phyloP scores from a whole-genome alignment of 805 yeast species.

The Ogataea dorogensis region DNA sequence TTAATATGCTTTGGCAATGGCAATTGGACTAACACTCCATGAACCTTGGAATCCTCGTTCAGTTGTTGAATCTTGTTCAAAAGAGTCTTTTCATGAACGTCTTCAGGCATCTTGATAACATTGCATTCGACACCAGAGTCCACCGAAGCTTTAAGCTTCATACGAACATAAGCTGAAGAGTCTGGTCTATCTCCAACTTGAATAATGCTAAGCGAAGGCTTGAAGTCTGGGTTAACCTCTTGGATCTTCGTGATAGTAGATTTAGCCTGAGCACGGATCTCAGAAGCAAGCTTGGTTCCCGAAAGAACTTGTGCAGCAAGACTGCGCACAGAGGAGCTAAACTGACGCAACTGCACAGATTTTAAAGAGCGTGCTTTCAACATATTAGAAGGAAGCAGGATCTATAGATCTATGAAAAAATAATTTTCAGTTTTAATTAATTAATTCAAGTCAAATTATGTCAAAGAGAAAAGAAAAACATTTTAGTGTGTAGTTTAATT shows the following conservation, averaged over 20 bases:
- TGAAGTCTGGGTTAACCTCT: constrained; percentile 49
- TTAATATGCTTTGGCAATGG: constrained; percentile 73
- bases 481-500: too few species aligned
- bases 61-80: constrained; percentile 52
- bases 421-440: constrained; percentile 4
- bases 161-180: constrained; percentile 76
- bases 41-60: constrained; percentile 58
- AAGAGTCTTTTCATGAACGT: constrained; percentile 54
- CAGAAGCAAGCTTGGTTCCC: constrained; percentile 46
- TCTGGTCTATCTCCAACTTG: constrained; percentile 80
- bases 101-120: constrained; percentile 57
- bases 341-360: constrained; percentile 11
- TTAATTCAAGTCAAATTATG: constrained; percentile 10
- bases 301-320: constrained; percentile 38
- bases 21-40: constrained; percentile 73
- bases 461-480: not conserved
- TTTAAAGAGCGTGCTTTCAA: constrained; percentile 12
- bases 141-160: constrained; percentile 75
- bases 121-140: constrained; percentile 66
- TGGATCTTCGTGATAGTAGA: constrained; percentile 42
- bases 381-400: constrained; percentile 5
- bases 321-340: constrained; percentile 16
- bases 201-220: constrained; percentile 65
- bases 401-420: constrained; percentile 3
- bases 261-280: constrained; percentile 43